Percentiles rank a stretch among this genome's conserved stretches.
Conservation (phyloP, 768 basidiomycete species). For the Leccinum variicolor region DNA sequence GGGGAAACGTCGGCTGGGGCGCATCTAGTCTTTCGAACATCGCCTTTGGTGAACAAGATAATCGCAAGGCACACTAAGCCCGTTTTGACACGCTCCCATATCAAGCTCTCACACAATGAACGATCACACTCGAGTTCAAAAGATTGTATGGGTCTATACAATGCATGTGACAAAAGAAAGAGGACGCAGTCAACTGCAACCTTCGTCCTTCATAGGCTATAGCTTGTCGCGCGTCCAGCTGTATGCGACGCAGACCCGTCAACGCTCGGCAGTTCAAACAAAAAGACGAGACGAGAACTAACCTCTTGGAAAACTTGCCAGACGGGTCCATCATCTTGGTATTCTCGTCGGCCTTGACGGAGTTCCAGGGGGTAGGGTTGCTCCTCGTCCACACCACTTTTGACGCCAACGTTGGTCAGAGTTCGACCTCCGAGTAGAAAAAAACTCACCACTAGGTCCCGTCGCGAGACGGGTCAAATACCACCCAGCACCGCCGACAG, state of each 20-base stretch:
- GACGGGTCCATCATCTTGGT: constrained; percentile 68
- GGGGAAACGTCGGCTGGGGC: constrained; percentile 36
- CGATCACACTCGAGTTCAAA: neutral
- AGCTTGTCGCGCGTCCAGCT: constrained; percentile 80
- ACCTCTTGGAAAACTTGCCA: constrained; percentile 74
- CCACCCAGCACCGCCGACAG: constrained; percentile 58
- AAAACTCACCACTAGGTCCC: constrained; percentile 48
- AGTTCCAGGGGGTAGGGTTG: constrained; percentile 91
- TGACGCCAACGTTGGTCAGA: neutral
- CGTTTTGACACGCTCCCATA: neutral
- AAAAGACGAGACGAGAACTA: neutral
- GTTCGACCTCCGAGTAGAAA: too few species aligned
- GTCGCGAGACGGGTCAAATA: constrained; percentile 63
- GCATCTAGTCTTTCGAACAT: constrained; percentile 44
- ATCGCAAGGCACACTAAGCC: neutral
- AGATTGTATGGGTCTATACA: constrained; percentile 15
- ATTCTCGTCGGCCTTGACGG: constrained; percentile 69
- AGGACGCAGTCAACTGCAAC: neutral
- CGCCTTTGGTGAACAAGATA: neutral
- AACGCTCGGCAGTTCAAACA: neutral
- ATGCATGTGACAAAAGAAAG: constrained; percentile 1
- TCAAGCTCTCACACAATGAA: neutral
- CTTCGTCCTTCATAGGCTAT: constrained; percentile 32
- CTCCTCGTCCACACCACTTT: constrained; percentile 58
- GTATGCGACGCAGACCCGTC: constrained; percentile 2